A percentile compares a stretch with the other conserved stretches of the same genome.
Evolutionary conservation across 306 rosid species (phyloP).

Genomic region (Luffa aegyptiaca): DNA sequence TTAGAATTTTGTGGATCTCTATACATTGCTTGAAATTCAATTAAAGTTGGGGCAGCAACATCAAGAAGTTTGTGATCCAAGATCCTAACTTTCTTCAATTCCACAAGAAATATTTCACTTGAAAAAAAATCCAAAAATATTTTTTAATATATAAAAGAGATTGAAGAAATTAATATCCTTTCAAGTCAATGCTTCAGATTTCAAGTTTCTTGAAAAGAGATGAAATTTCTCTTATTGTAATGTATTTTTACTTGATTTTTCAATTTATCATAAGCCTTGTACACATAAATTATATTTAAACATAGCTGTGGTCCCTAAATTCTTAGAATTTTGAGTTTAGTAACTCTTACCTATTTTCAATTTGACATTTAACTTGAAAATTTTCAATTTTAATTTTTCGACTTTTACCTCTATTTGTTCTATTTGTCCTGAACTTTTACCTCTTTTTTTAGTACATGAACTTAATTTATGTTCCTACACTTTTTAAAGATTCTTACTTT

Average conservation of each 20-base stretch:
- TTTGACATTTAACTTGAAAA: not conserved
- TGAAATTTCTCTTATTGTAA: not conserved
- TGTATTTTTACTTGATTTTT: not conserved
- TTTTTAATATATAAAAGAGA: not conserved
- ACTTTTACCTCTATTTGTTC: too few relatives aligned
- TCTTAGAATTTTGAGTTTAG: not conserved
- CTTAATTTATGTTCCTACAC: too few relatives aligned
- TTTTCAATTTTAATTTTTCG: too few relatives aligned
- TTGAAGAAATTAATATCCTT: not conserved
- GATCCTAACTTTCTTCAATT: slow-evolving; percentile 9
- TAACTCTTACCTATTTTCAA: not conserved
- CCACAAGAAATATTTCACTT: not conserved
- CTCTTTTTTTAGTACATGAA: too few relatives aligned
- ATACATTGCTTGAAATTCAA: slow-evolving; percentile 14
- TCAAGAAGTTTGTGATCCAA: slow-evolving; percentile 27
- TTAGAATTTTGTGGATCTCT: slow-evolving; percentile 9
- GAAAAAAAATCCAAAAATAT: not conserved
- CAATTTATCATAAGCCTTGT: not conserved
- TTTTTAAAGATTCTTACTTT: too few relatives aligned
- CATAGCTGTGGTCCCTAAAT: not conserved
- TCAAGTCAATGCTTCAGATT: not conserved
- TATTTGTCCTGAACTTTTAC: too few relatives aligned
- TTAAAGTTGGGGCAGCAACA: slow-evolving; percentile 10
- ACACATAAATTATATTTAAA: not conserved
- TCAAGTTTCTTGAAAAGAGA: not conserved